Evolutionary conservation across 768 basidiomycete genomes (phyloP).

Genomic region (Pisolithus tinctorius): DNA sequence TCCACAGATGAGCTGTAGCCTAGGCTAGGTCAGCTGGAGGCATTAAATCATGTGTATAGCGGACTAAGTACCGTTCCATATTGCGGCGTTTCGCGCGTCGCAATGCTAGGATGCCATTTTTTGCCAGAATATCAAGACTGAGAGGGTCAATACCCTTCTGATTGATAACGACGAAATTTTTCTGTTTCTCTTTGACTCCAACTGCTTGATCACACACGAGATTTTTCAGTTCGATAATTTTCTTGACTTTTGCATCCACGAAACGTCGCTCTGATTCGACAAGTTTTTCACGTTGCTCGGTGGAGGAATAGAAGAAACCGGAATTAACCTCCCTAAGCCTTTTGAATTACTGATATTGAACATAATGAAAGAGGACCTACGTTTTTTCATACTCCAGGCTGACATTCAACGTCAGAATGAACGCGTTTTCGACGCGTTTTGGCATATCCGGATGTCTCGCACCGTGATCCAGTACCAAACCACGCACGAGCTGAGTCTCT

Average conservation of each 20-base stretch:
- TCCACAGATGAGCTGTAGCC: slow-evolving; percentile 89
- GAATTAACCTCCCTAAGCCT: slow-evolving; percentile 90
- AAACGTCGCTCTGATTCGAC: slow-evolving; percentile 95
- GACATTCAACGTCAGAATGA: slow-evolving; percentile 91
- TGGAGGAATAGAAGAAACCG: slow-evolving; percentile 97
- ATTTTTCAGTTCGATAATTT: slow-evolving; percentile 95
- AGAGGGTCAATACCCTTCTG: slow-evolving; percentile 99
- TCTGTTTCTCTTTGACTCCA: slow-evolving; percentile 71
- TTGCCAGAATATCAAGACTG: slow-evolving; percentile 90
- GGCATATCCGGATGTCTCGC: slow-evolving; percentile 99
- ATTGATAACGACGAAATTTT: slow-evolving; percentile 92
- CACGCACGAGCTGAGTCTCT: slow-evolving; percentile 92
- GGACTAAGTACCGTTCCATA: slow-evolving; percentile 78
- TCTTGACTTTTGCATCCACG: slow-evolving; percentile 89
- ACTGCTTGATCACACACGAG: slow-evolving; percentile 92
- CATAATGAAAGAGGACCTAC: slow-evolving; percentile 44
- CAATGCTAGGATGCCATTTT: slow-evolving; percentile 93
- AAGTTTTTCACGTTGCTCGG: slow-evolving; percentile 97
- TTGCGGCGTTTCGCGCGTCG: slow-evolving; percentile 95
- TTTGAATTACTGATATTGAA: slow-evolving; percentile 14
- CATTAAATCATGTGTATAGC: slow-evolving; percentile 26
- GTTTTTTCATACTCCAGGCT: slow-evolving; percentile 99
- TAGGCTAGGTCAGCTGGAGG: slow-evolving; percentile 26
- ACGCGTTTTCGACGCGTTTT: slow-evolving; percentile 94
- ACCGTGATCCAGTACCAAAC: slow-evolving; percentile 95